A percentile compares a stretch with the other conserved stretches of the same genome.
phyloP scores from a whole-genome alignment of 192 early-diverging fungal genomes.

The Linnemannia hyalina region DNA sequence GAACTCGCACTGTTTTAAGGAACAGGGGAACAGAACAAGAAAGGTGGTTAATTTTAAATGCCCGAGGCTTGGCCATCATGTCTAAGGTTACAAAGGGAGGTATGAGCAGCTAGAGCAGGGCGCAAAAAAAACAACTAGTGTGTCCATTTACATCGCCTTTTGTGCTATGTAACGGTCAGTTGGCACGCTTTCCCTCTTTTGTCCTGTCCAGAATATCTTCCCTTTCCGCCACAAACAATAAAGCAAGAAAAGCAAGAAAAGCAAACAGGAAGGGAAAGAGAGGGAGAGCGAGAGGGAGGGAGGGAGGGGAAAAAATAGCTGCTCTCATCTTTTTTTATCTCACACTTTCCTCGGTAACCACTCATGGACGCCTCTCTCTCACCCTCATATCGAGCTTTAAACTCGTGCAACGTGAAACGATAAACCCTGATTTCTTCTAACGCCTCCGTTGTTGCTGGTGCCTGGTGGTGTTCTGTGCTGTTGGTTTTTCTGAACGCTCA shows the following conservation, averaged over 20 bases:
- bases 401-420: not conserved
- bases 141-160: not conserved
- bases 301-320: not conserved
- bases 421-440: not conserved
- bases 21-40: not conserved
- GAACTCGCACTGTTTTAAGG: conserved; percentile 70
- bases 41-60: not conserved
- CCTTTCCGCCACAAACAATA: not conserved
- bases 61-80: not conserved
- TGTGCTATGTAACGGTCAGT: not conserved
- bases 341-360: not conserved
- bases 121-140: not conserved
- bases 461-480: not conserved
- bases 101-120: not conserved
- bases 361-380: not conserved
- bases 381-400: not conserved
- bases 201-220: not conserved
- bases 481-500: not conserved
- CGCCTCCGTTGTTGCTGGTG: not conserved
- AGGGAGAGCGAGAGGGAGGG: too few relatives aligned
- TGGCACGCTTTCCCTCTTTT: not conserved
- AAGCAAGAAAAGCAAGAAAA: not conserved
- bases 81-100: not conserved
- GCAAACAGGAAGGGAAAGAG: too few relatives aligned
- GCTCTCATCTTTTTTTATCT: conserved; percentile 14